Evolutionary conservation across 192 early-diverging fungal species (phyloP).

Genomic region (Diversispora epigaea): DNA sequence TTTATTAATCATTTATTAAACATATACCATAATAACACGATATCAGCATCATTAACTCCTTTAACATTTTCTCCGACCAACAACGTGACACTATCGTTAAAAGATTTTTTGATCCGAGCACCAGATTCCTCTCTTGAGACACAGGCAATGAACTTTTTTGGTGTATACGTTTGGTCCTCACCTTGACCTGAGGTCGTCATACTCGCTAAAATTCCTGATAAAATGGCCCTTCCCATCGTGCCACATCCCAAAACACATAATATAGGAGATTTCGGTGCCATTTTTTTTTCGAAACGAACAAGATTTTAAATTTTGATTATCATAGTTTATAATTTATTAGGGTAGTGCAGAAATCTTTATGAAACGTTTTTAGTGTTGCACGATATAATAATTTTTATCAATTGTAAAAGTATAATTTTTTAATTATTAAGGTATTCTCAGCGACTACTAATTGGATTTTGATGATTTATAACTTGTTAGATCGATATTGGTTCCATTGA

Average conservation of each 20-base stretch:
- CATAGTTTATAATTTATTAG: no score
- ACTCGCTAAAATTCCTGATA: conserved; percentile 47
- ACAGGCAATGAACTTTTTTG: conserved; percentile 48
- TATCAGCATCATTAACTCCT: conserved; percentile 41
- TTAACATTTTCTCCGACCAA: conserved; percentile 45
- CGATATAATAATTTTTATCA: no score
- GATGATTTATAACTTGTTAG: no score
- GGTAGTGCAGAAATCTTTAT: no score
- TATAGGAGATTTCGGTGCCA: conserved; percentile 37
- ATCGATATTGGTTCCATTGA: no score
- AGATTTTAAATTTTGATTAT: no score
- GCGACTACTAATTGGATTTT: no score
- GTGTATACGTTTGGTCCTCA: conserved; percentile 5
- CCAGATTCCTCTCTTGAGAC: conserved; percentile 48
- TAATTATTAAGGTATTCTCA: no score
- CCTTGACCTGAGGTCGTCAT: conserved; percentile 7
- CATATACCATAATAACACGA: conserved; percentile 48
- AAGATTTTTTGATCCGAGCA: conserved; percentile 26
- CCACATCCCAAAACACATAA: conserved; percentile 53
- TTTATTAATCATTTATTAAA: not conserved
- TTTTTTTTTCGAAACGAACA: no score
- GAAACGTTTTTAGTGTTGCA: no score
- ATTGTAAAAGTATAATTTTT: no score
- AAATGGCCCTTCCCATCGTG: conserved; percentile 55
- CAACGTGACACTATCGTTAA: conserved; percentile 37